Conservation (phyloP, 768 basidiomycete species). For the Leccinum boreale region DNA sequence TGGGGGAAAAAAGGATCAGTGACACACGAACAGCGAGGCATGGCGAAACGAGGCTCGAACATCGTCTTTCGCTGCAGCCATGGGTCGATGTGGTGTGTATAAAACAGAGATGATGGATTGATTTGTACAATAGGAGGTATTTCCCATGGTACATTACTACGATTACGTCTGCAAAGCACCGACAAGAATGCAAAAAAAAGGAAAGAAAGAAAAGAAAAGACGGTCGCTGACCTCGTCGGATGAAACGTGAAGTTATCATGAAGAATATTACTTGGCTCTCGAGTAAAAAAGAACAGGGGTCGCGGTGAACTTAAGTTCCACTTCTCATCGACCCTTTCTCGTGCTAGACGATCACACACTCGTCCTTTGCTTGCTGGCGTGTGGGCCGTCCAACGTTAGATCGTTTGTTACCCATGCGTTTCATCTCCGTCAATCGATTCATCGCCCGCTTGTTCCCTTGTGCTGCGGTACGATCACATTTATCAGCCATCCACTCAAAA, state of each 20-base stretch:
- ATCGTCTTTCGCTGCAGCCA: slow-evolving; percentile 29
- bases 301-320: slow-evolving; percentile 9
- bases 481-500: slow-evolving; percentile 1
- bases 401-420: slow-evolving; percentile 80
- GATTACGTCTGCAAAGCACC: slow-evolving; percentile 11
- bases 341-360: slow-evolving; percentile 78
- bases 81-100: slow-evolving; percentile 9
- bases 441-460: slow-evolving; percentile 99
- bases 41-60: slow-evolving; percentile 17
- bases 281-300: neutral
- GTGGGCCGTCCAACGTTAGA: slow-evolving; percentile 81
- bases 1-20: slow-evolving; percentile 20
- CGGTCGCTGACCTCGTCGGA: slow-evolving; percentile 6
- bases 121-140: slow-evolving; percentile 15
- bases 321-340: neutral
- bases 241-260: slow-evolving; percentile 12
- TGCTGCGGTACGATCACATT: slow-evolving; percentile 43
- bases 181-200: slow-evolving; percentile 10
- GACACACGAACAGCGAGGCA: neutral
- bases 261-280: neutral
- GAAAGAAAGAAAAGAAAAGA: neutral
- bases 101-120: neutral
- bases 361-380: slow-evolving; percentile 88
- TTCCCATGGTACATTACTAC: neutral
- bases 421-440: slow-evolving; percentile 93